Evolutionary conservation across 805 yeast species (phyloP).

Genomic region (Diddensiella transvaalensis): DNA sequence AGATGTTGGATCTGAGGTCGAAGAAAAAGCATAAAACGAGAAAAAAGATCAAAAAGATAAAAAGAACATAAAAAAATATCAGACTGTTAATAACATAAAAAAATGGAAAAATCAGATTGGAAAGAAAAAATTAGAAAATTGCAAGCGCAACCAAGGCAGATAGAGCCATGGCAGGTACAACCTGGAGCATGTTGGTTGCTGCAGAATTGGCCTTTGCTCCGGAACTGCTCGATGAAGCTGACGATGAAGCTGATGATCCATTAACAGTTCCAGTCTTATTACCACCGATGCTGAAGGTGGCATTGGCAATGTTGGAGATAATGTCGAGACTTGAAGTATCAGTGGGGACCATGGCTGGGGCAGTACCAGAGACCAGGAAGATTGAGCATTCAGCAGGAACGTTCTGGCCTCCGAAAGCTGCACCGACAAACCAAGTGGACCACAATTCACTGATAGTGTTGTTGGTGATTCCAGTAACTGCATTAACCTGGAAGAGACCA

Average conservation of each 20-base stretch:
- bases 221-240: background rate
- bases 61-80: too few relatives aligned
- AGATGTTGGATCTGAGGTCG: too few relatives aligned
- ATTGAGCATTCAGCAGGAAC: slow-evolving; percentile 1
- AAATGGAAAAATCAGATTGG: too few relatives aligned
- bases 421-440: slow-evolving; percentile 8
- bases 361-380: slow-evolving; percentile 6
- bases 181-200: background rate
- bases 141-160: background rate
- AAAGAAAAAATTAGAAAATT: background rate
- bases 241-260: background rate
- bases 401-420: slow-evolving; percentile 1
- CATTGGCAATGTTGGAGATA: slow-evolving; percentile 4
- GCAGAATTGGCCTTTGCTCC: background rate
- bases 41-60: too few relatives aligned
- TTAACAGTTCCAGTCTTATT: background rate
- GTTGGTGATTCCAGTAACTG: slow-evolving; percentile 6
- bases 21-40: too few relatives aligned
- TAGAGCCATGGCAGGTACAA: background rate
- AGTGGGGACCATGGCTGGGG: slow-evolving; percentile 4
- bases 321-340: background rate
- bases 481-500: slow-evolving; percentile 7
- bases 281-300: slow-evolving; percentile 3
- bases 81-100: too few relatives aligned
- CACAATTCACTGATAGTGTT: slow-evolving; percentile 2